Conservation (phyloP, 805 yeast genomes). For the Candida parachauliodes region DNA sequence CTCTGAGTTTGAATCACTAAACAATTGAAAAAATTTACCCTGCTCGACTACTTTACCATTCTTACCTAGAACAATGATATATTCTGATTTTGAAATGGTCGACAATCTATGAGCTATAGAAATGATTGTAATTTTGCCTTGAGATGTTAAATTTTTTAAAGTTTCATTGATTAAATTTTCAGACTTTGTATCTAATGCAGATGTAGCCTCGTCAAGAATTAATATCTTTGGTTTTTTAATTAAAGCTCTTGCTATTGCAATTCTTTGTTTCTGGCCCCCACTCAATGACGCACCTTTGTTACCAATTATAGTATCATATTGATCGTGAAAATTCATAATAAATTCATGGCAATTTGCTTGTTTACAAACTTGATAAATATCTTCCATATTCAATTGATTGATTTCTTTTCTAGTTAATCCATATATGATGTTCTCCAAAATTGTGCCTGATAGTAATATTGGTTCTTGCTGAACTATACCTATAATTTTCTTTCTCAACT, state of each 20-base stretch:
- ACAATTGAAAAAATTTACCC: slow-evolving; percentile 37
- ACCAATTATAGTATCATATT: slow-evolving; percentile 60
- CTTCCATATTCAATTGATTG: slow-evolving; percentile 35
- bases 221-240: slow-evolving; percentile 62
- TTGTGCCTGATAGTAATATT: slow-evolving; percentile 50
- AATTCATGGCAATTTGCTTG: slow-evolving; percentile 40
- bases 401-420: slow-evolving; percentile 42
- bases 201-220: slow-evolving; percentile 67
- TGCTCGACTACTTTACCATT: slow-evolving; percentile 39
- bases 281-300: slow-evolving; percentile 56
- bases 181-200: slow-evolving; percentile 55
- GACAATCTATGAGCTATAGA: slow-evolving; percentile 45
- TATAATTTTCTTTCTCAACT: slow-evolving; percentile 45
- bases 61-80: slow-evolving; percentile 41
- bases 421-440: slow-evolving; percentile 53
- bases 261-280: slow-evolving; percentile 76
- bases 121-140: slow-evolving; percentile 41
- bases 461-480: slow-evolving; percentile 66
- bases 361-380: slow-evolving; percentile 41
- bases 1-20: slow-evolving; percentile 39
- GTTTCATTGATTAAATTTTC: slow-evolving; percentile 46
- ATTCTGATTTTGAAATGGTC: slow-evolving; percentile 43
- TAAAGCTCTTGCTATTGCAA: slow-evolving; percentile 73
- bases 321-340: slow-evolving; percentile 50
- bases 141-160: slow-evolving; percentile 30